Percentiles rank a stretch among this genome's conserved stretches.
phyloP scores from a whole-genome alignment of 805 yeast species.

The Starmerella vaccinii region DNA sequence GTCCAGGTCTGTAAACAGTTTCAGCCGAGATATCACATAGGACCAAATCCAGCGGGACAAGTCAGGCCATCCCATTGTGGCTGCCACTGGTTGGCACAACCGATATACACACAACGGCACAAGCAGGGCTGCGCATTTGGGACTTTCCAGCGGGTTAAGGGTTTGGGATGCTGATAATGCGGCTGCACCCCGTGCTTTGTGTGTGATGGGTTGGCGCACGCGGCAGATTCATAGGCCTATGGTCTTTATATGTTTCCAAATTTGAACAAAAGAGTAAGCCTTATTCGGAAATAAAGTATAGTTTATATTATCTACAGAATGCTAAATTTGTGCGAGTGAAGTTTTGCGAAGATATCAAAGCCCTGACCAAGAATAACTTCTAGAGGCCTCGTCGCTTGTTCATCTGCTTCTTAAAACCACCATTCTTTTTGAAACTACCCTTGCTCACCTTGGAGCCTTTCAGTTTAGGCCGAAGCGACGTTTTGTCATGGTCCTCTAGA shows the following conservation, averaged over 20 bases:
- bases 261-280: too few species aligned
- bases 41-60: conserved; percentile 71
- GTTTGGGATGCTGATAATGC: neutral
- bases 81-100: neutral
- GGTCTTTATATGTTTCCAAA: too few species aligned
- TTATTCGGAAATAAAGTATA: too few species aligned
- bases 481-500: conserved; percentile 8
- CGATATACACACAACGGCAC: too few species aligned
- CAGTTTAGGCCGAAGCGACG: conserved; percentile 12
- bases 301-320: too few species aligned
- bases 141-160: neutral
- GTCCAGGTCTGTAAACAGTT: conserved; percentile 73
- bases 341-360: too few species aligned
- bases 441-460: conserved; percentile 13
- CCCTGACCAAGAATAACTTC: neutral
- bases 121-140: neutral
- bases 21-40: conserved; percentile 69
- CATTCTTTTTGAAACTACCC: neutral
- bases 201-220: too few species aligned
- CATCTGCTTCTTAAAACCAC: conserved; percentile 18
- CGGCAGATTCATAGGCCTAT: too few species aligned
- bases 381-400: conserved; percentile 10
- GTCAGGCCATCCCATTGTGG: conserved; percentile 34
- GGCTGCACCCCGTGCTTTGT: too few species aligned
- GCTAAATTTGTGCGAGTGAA: too few species aligned